Percentiles rank a stretch among this genome's conserved stretches.
Evolutionary conservation across 805 yeast genomes (phyloP).

Genomic region (Candida sakaeoensis): DNA sequence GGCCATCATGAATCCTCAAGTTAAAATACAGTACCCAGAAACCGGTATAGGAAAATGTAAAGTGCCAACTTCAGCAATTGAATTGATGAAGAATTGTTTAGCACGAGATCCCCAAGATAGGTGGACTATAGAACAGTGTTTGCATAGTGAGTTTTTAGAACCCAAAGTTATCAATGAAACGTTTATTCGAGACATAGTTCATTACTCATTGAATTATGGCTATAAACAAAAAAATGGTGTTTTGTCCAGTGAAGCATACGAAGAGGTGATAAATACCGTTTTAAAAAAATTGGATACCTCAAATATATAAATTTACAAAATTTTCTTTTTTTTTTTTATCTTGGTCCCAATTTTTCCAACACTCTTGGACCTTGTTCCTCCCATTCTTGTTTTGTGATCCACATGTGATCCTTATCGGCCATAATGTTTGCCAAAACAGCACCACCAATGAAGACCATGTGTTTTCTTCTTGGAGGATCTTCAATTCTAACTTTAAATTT

Average conservation of each 20-base stretch:
- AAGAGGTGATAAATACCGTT: constrained; percentile 37
- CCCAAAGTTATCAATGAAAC: constrained; percentile 71
- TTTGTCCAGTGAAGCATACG: constrained; percentile 39
- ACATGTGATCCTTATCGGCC: constrained; percentile 98
- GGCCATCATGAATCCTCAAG: constrained; percentile 84
- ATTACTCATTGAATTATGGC: constrained; percentile 76
- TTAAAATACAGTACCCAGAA: constrained; percentile 63
- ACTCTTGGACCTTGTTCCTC: constrained; percentile 91
- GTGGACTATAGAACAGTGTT: constrained; percentile 58
- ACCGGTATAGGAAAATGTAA: constrained; percentile 54
- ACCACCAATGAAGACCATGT: constrained; percentile 98
- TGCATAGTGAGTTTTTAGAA: constrained; percentile 61
- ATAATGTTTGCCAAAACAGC: constrained; percentile 96
- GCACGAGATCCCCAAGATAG: constrained; percentile 66
- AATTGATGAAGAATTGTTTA: constrained; percentile 69
- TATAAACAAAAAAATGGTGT: constrained; percentile 35
- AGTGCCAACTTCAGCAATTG: constrained; percentile 70
- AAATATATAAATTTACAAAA: constrained; percentile 21
- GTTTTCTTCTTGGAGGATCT: constrained; percentile 98
- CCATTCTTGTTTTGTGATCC: constrained; percentile 97
- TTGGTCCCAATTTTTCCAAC: constrained; percentile 86
- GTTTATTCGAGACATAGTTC: constrained; percentile 66
- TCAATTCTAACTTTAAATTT: constrained; percentile 95
- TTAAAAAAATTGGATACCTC: constrained; percentile 36
- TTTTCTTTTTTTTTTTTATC: constrained; percentile 37